Base-by-base conservation (phyloP, 2,329 filamentous ascomycete species). In the Xylariaceae sp. region DNA sequence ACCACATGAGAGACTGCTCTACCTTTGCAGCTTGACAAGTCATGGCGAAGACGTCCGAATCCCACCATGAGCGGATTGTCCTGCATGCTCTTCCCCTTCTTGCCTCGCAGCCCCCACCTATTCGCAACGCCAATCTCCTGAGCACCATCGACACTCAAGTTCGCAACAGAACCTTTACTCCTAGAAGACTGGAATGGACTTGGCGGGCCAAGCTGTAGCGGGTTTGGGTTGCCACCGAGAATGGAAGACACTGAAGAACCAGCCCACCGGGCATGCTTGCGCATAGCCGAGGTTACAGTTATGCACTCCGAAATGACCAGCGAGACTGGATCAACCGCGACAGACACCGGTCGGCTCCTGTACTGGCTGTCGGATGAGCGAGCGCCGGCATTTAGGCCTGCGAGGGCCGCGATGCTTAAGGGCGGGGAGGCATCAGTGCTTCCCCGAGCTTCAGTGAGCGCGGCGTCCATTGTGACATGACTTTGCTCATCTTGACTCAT, bases 241-340 rank as follows among this genome's bases (percentile, higher is more conserved):
- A 99, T 99, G 56, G 93, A 93, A 44, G 94, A 92, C 50, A 99
- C 94, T 4, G 92, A 97, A 10, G 92, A 96, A 73, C 97, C 92
- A 52, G 92, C 91, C 81, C 93, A 97, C 65, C 94, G 89, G 65
- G 92, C 89, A 83, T 97, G 88, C 78, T 99, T 99, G 71, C 96
- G 92, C 83, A 99, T 97, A 62, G 92, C 92, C 63, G 93, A 97
- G 11, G 94, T 97, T 77, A 99, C 93, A 51, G 92, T 93, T 72
- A 97, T 97, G 75, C 94, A 99, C 86, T 99, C 94, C 75, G 93
- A 96, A 64, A 96, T 96, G 65, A 99, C 92, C 68, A 99, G 80
- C 53, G 92, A 92, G 59, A 96, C 88, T 1, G 92, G 92, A 70
- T 96, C 90, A 66, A 96, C 88, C 49, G 92, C 90, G 63, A 96